Evolutionary conservation across 352 stramenopile species (phyloP).

Genomic region (Globisporangium parvum): DNA sequence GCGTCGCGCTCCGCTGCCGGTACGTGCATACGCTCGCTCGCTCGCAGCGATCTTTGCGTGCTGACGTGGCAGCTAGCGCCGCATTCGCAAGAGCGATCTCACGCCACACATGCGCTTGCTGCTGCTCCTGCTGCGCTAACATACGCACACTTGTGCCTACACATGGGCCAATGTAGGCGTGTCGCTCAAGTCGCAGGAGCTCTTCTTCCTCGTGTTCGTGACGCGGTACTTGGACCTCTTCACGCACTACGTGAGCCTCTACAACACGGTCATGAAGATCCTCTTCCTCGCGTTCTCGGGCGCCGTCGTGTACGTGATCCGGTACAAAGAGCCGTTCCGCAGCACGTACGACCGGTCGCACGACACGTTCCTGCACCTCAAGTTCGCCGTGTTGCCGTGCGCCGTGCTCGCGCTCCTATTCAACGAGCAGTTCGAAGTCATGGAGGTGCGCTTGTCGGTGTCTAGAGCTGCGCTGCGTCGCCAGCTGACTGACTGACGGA

Average conservation of each 20-base stretch:
- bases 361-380: slow-evolving; percentile 98
- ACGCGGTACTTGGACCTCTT: slow-evolving; percentile 99
- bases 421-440: slow-evolving; percentile 89
- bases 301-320: slow-evolving; percentile 98
- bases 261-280: slow-evolving; percentile 99
- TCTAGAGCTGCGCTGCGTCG: not conserved
- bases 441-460: slow-evolving; percentile 43
- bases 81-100: not conserved
- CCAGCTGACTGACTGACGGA: not conserved
- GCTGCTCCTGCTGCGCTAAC: not conserved
- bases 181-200: slow-evolving; percentile 98
- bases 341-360: slow-evolving; percentile 98
- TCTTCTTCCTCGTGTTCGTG: slow-evolving; percentile 99
- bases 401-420: slow-evolving; percentile 94
- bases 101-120: not conserved
- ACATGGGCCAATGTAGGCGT: slow-evolving; percentile 69
- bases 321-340: slow-evolving; percentile 93
- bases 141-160: not conserved
- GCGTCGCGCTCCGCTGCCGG: slow-evolving; percentile 73
- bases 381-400: slow-evolving; percentile 96
- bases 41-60: not conserved
- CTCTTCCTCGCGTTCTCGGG: slow-evolving; percentile 96
- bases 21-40: slow-evolving; percentile 19
- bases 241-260: slow-evolving; percentile 92
- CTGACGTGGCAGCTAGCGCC: not conserved